Conservation (phyloP, 192 early-diverging fungal species). For the Backusella macrospora region DNA sequence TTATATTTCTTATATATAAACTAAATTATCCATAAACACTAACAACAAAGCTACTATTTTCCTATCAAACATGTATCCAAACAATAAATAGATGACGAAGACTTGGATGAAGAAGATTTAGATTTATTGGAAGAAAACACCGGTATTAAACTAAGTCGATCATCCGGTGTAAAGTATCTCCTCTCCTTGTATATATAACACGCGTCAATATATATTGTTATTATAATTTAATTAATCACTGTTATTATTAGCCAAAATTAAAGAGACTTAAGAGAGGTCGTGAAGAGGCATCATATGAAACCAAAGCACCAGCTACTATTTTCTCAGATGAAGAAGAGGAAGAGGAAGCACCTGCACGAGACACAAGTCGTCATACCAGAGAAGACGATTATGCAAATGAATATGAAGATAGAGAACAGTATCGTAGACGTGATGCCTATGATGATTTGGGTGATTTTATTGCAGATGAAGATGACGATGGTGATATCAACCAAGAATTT, state of each 20-base stretch:
- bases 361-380: constrained; percentile 48
- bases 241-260: constrained; percentile 47
- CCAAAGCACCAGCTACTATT: constrained; percentile 53
- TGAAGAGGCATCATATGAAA: constrained; percentile 47
- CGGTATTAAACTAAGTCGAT: constrained; percentile 58
- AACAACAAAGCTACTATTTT: background rate
- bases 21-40: constrained; percentile 14
- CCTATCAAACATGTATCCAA: background rate
- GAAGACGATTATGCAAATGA: constrained; percentile 48
- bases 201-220: background rate
- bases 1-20: background rate
- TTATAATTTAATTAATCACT: background rate
- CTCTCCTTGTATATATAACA: background rate
- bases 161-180: constrained; percentile 43
- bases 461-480: constrained; percentile 56
- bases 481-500: constrained; percentile 39
- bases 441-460: constrained; percentile 57
- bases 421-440: constrained; percentile 39
- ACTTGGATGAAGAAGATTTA: constrained; percentile 91
- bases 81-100: constrained; percentile 58
- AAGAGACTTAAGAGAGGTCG: constrained; percentile 80
- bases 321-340: constrained; percentile 73
- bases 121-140: constrained; percentile 89
- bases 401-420: constrained; percentile 35
- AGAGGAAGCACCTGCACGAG: constrained; percentile 55